Evolutionary conservation across 2,329 filamentous ascomycete species (phyloP).

Genomic region (Verticillium albo-atrum): DNA sequence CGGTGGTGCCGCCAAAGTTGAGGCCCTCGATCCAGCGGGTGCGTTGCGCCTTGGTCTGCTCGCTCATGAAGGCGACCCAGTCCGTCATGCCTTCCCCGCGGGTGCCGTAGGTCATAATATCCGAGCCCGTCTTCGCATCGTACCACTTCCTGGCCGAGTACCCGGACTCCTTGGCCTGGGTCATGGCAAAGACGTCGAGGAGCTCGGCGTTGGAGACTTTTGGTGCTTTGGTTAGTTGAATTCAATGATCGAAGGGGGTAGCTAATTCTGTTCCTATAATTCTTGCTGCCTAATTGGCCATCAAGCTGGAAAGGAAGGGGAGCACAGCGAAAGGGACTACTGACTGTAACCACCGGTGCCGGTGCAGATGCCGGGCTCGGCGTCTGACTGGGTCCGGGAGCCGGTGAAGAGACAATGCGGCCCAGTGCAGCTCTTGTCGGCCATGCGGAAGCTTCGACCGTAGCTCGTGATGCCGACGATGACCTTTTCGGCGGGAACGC

Average conservation of each 20-base stretch:
- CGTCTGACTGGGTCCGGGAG: constrained; percentile 11
- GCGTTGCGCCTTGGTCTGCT: constrained; percentile 17
- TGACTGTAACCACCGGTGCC: constrained; percentile 25
- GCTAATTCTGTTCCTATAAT: not conserved
- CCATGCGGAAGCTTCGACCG: constrained; percentile 22
- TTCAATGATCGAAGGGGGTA: too few relatives aligned
- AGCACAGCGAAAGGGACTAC: too few relatives aligned
- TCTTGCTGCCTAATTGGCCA: constrained; percentile 18
- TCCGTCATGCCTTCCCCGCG: too few relatives aligned
- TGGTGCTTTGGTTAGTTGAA: too few relatives aligned
- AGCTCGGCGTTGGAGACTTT: too few relatives aligned
- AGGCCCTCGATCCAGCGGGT: constrained; percentile 12
- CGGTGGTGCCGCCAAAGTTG: constrained; percentile 13
- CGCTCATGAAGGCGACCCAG: constrained; percentile 24
- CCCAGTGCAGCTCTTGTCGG: constrained; percentile 16
- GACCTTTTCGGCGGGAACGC: constrained; percentile 8
- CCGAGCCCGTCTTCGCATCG: constrained; percentile 1
- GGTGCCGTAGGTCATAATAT: constrained; percentile 3
- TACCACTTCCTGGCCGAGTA: not conserved
- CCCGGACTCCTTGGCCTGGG: too few relatives aligned
- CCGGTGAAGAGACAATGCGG: constrained; percentile 19
- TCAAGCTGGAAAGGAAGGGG: constrained; percentile 25
- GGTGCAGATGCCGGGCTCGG: constrained; percentile 21
- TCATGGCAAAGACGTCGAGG: too few relatives aligned
- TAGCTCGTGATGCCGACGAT: constrained; percentile 22